Evolutionary conservation across 768 basidiomycete genomes (phyloP).

Genomic region (Strobilomyces confusus): DNA sequence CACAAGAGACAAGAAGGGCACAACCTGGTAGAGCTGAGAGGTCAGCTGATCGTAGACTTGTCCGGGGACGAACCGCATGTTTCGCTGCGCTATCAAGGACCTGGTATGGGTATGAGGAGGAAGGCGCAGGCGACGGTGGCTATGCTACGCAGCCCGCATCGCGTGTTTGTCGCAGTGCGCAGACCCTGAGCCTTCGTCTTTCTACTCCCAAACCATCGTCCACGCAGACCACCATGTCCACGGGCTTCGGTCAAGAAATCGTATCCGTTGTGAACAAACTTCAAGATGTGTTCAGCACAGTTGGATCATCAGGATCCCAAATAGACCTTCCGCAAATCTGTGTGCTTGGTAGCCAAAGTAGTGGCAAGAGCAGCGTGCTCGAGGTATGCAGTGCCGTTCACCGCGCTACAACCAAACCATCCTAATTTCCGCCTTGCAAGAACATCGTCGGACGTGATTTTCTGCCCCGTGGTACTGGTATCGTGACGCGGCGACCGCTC

Average conservation of each 20-base stretch:
- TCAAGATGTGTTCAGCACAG: constrained; percentile 85
- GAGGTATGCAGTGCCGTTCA: constrained; percentile 50
- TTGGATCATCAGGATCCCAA: constrained; percentile 70
- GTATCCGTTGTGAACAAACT: constrained; percentile 83
- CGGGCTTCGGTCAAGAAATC: constrained; percentile 76
- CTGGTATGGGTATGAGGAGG: too few relatives aligned
- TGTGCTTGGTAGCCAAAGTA: constrained; percentile 87
- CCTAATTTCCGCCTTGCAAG: constrained; percentile 37
- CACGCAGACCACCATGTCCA: constrained; percentile 36
- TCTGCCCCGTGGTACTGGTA: constrained; percentile 97
- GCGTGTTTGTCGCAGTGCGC: constrained; percentile 22
- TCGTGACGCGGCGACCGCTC: constrained; percentile 94
- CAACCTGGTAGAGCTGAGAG: too few relatives aligned
- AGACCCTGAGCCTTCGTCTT: constrained; percentile 12
- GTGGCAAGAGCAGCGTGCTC: constrained; percentile 89
- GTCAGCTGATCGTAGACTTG: too few relatives aligned
- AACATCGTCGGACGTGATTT: constrained; percentile 99
- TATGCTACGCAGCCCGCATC: constrained; percentile 19
- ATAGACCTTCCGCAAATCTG: constrained; percentile 93
- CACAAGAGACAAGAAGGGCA: too few relatives aligned
- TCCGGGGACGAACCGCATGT: too few relatives aligned
- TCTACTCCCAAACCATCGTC: constrained; percentile 13
- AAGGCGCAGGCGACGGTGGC: constrained; percentile 17
- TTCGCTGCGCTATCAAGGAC: too few relatives aligned
- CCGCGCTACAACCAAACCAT: background rate